These are phyloP conservation scores for Talaromyces sp. DNA, from an alignment of 2,329 filamentous ascomycete genomes.

Conservation along the genomic window DNA sequence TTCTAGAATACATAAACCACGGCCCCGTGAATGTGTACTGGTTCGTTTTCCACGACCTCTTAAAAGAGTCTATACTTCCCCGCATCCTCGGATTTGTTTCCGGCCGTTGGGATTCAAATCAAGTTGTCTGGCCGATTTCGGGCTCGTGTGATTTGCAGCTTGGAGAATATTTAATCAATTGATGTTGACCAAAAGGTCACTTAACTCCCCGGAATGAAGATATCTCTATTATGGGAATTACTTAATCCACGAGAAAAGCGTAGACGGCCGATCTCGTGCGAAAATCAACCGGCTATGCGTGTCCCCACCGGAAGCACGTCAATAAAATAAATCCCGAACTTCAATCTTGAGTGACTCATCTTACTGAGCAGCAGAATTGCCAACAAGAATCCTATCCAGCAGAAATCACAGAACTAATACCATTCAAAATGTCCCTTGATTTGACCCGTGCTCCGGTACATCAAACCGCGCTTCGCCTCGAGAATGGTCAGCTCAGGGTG, in stretches of 20 bases:
- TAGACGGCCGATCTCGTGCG: too few species aligned
- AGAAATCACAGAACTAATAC: background rate
- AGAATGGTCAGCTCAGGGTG: constrained; percentile 41
- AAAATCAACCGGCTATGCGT: too few species aligned
- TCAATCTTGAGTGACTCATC: background rate
- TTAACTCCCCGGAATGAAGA: too few species aligned
- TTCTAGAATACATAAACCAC: background rate
- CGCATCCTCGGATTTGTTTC: background rate
- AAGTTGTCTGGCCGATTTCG: background rate
- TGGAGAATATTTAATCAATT: too few species aligned
- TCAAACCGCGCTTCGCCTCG: background rate
- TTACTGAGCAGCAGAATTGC: background rate
- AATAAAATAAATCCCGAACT: background rate
- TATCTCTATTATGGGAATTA: too few species aligned
- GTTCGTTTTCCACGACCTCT: background rate
- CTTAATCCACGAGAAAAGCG: too few species aligned
- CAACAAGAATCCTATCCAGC: background rate
- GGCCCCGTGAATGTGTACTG: background rate
- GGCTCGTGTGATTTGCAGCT: too few species aligned
- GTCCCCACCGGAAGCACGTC: background rate
- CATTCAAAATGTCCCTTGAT: background rate
- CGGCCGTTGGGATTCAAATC: background rate
- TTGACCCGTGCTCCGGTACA: background rate
- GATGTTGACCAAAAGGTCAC: too few species aligned
- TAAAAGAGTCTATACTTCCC: background rate